A percentile compares a stretch with the other conserved stretches of the same genome.
phyloP scores from a whole-genome alignment of 441 rosid species.

The Populus hybrid region DNA sequence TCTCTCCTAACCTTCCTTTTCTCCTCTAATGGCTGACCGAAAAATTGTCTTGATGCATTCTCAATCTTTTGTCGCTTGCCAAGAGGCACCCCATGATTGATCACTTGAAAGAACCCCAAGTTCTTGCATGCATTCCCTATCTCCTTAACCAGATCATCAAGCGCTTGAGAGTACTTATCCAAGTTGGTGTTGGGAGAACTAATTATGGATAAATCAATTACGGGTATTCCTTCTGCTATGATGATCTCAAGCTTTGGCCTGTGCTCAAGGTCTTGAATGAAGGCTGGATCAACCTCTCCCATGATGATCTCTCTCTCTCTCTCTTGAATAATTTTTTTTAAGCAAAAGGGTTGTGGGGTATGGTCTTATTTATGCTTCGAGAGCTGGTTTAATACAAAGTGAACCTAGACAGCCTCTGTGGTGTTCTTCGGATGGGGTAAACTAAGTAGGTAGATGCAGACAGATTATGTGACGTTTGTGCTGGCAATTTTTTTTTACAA shows the following conservation, averaged over 20 bases:
- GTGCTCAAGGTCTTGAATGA: slow-evolving; percentile 38
- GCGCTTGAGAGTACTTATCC: neutral
- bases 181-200: slow-evolving; percentile 11
- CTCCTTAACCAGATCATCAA: slow-evolving; percentile 30
- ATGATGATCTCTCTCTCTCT: slow-evolving; percentile 5
- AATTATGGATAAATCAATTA: slow-evolving; percentile 52
- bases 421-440: no score
- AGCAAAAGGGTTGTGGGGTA: no score
- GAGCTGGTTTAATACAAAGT: no score
- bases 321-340: no score
- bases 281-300: slow-evolving; percentile 41
- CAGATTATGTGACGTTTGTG: no score
- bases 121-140: slow-evolving; percentile 52
- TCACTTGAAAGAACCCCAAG: slow-evolving; percentile 70
- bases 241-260: slow-evolving; percentile 27
- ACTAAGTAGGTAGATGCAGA: no score
- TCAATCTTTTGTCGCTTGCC: slow-evolving; percentile 34
- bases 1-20: slow-evolving; percentile 49
- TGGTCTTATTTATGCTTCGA: no score
- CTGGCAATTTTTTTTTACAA: no score
- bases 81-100: slow-evolving; percentile 64
- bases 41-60: slow-evolving; percentile 39
- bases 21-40: slow-evolving; percentile 45
- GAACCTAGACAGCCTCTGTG: no score
- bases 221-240: slow-evolving; percentile 35